Base-by-base conservation (phyloP, 176 grass and related monocot genomes). In the Triticum monococcum region DNA sequence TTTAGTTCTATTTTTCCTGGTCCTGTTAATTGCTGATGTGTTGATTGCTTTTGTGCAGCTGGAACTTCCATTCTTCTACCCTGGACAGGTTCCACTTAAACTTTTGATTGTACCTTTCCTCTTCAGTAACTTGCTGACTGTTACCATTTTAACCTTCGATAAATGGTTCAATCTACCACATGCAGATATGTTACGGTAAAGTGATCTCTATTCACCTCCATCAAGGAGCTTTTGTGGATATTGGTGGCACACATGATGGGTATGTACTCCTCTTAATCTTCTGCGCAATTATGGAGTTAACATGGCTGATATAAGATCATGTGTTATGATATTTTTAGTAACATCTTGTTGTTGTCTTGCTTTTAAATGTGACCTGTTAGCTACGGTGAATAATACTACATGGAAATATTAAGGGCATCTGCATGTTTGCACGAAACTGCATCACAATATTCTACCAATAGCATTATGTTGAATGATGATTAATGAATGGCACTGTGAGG, bases 41-140 rank as follows among this genome's bases (percentile, higher is more conserved):
- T 79, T 82, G 36, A 75, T 88, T 95, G 26, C 77, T 85, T 82
- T 69, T 22, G 6, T 98, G 92, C 90, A 98, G 96, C 92, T 92
- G 85, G 93, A 98, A 88, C 93, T 98, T 89, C 93, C 96, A 86
- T 98, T 98, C 89, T 91, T 95, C 86, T 98, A 98, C 86, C 91
- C 96, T 89, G 96, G 96, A 88, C 96, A 98, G 96, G 96, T 98
- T 88, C 50, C 61, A 78, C 77, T 84, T 28, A n/a, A 86, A 56
- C 14, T 61, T 86, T 67, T 78, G 23, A 71, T 45, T 90, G 72
- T 69, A 54, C 43, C 33, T 86, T 90, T 68, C 70, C 4, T 75
- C 59, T 56, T 76, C 25, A 75, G 43, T 12, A 33, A 45, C 17
- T 79, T 64, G 23, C 75, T 66, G 70, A 77, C 43, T 71, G 20